Evolutionary conservation across 352 stramenopile genomes (phyloP).

Genomic region (Phytophthora macrochlamydospora): DNA sequence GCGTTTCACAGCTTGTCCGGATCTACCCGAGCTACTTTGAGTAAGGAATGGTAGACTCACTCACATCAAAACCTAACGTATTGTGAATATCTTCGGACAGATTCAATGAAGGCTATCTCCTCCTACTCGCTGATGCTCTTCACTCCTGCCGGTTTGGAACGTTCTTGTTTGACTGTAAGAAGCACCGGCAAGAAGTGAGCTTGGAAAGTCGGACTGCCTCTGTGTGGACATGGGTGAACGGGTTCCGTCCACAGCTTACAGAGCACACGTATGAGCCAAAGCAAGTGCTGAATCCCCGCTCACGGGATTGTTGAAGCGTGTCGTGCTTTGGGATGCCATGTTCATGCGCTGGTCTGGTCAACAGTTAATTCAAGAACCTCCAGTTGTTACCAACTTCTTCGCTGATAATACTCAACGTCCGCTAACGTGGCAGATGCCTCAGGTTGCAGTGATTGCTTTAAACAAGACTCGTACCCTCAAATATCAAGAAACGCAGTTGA

Average conservation of each 20-base stretch:
- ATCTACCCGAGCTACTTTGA: slow-evolving; percentile 97
- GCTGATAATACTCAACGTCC: slow-evolving; percentile 58
- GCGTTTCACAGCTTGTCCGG: slow-evolving; percentile 84
- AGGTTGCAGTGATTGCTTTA: slow-evolving; percentile 52
- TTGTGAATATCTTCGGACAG: slow-evolving; percentile 17
- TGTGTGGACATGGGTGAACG: slow-evolving; percentile 87
- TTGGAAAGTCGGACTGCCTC: slow-evolving; percentile 69
- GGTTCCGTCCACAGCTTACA: slow-evolving; percentile 64
- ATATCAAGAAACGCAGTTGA: slow-evolving; percentile 47
- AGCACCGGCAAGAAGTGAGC: slow-evolving; percentile 62
- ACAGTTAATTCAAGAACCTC: slow-evolving; percentile 52
- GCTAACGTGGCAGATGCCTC: slow-evolving; percentile 71
- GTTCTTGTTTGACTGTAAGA: slow-evolving; percentile 97
- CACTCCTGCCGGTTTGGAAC: slow-evolving; percentile 98
- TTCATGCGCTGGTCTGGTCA: slow-evolving; percentile 81
- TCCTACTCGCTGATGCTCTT: slow-evolving; percentile 95
- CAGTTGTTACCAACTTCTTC: slow-evolving; percentile 51
- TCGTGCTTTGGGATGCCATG: slow-evolving; percentile 72
- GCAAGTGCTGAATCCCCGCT: slow-evolving; percentile 62
- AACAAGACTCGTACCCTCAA: slow-evolving; percentile 47
- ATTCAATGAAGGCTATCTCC: slow-evolving; percentile 94
- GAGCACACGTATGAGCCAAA: slow-evolving; percentile 59
- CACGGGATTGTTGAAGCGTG: slow-evolving; percentile 62
- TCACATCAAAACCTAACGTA: neutral
- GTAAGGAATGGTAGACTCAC: slow-evolving; percentile 28